A percentile compares a stretch with the other conserved stretches of the same genome.
These are phyloP conservation scores for Hypsizygus marmoreus DNA, from an alignment of 768 basidiomycete genomes.

Conservation along the genomic window DNA sequence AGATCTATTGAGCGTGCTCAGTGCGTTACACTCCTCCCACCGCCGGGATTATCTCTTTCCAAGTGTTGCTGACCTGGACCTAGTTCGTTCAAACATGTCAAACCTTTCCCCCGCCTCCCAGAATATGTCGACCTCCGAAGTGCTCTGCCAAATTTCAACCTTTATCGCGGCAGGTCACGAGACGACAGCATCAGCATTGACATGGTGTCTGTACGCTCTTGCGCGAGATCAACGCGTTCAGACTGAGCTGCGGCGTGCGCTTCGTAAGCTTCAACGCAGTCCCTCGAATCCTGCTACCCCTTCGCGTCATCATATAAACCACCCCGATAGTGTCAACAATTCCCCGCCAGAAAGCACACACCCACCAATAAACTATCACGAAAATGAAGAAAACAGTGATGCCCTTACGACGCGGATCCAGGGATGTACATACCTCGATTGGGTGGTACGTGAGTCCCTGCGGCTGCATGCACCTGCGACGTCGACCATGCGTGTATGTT, in stretches of 20 bases:
- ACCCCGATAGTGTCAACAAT: no score
- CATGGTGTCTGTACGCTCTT: slow-evolving; percentile 66
- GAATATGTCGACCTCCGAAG: slow-evolving; percentile 58
- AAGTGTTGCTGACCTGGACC: slow-evolving; percentile 1
- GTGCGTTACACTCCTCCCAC: slow-evolving; percentile 30
- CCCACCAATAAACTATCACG: slow-evolving; percentile 4
- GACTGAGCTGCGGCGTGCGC: slow-evolving; percentile 44
- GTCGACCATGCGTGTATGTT: slow-evolving; percentile 58
- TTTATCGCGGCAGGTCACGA: slow-evolving; percentile 70
- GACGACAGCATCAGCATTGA: slow-evolving; percentile 56
- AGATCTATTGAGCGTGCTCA: slow-evolving; percentile 59
- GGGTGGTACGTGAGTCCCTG: slow-evolving; percentile 59
- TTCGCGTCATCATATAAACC: no score
- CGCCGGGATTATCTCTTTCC: not conserved
- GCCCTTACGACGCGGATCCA: slow-evolving; percentile 29
- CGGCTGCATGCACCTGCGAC: slow-evolving; percentile 58
- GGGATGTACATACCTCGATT: slow-evolving; percentile 59
- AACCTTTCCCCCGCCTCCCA: slow-evolving; percentile 41
- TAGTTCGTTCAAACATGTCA: slow-evolving; percentile 62
- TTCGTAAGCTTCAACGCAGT: slow-evolving; percentile 36
- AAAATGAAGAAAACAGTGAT: slow-evolving; percentile 13
- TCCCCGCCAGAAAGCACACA: no score
- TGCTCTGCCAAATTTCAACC: slow-evolving; percentile 63
- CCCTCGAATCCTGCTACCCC: no score
- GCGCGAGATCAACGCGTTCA: slow-evolving; percentile 45